Percentiles rank a stretch among this genome's conserved stretches.
These are phyloP conservation scores for Odontarrhena argentea DNA, from an alignment of 345 rosid species.

Conservation along the genomic window DNA sequence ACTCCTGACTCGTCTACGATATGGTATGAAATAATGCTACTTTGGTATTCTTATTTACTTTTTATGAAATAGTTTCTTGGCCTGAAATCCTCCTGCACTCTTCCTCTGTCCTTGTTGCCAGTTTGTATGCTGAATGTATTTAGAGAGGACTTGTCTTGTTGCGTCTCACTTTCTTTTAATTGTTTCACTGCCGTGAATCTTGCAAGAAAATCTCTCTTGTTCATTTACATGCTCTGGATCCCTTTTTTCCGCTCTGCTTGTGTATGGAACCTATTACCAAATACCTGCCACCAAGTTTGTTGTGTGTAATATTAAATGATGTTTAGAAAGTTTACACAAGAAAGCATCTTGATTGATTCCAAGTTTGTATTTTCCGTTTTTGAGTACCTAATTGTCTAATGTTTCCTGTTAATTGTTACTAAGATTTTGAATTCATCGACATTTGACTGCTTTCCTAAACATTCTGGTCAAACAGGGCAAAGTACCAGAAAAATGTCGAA, in stretches of 20 bases:
- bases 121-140: not conserved
- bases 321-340: not conserved
- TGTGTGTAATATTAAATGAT: conserved; percentile 1
- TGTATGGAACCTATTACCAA: not conserved
- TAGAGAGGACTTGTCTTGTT: not conserved
- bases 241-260: not conserved
- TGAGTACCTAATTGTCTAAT: conserved; percentile 9
- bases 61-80: not conserved
- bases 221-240: not conserved
- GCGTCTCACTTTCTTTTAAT: not conserved
- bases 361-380: not conserved
- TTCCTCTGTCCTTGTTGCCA: conserved; percentile 4
- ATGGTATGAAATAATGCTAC: conserved; percentile 66
- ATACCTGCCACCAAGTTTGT: not conserved
- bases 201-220: not conserved
- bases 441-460: conserved; percentile 15
- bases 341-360: not conserved
- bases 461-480: conserved; percentile 65
- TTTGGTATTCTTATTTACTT: conserved; percentile 21
- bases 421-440: not conserved
- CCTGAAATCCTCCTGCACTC: conserved; percentile 3
- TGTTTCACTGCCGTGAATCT: not conserved
- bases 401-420: not conserved
- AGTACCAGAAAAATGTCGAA: conserved; percentile 97
- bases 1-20: conserved; percentile 98